Evolutionary conservation across 345 rosid species (phyloP).

Genomic region (Moricandia moricandioides): DNA sequence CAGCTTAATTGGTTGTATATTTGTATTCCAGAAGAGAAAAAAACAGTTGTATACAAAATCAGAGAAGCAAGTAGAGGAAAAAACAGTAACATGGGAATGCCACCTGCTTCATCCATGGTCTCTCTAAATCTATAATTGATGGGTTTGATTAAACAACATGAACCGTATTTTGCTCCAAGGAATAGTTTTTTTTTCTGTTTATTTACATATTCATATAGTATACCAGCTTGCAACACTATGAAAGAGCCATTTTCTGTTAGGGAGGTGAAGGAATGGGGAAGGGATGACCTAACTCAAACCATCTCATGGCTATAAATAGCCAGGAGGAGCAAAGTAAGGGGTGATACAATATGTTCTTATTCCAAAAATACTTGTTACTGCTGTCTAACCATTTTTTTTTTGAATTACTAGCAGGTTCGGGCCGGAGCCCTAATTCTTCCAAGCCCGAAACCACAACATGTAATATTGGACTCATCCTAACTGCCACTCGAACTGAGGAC

Average conservation of each 20-base stretch:
- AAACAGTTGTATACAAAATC: conserved; percentile 38
- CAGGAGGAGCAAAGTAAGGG: conserved; percentile 78
- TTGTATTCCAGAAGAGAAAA: conserved; percentile 45
- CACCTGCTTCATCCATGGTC: conserved; percentile 52
- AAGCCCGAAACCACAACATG: too few relatives aligned
- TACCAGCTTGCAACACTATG: conserved; percentile 29
- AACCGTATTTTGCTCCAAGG: not conserved
- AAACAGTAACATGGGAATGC: conserved; percentile 40
- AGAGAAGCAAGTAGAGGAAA: conserved; percentile 45
- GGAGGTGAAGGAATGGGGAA: conserved; percentile 69
- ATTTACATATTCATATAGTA: conserved; percentile 39
- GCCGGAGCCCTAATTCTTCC: too few relatives aligned
- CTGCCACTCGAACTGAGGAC: too few relatives aligned
- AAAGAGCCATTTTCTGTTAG: conserved; percentile 45
- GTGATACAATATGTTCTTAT: conserved; percentile 11
- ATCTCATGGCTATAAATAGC: conserved; percentile 75
- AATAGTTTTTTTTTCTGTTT: conserved; percentile 20
- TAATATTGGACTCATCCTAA: too few relatives aligned
- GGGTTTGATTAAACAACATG: conserved; percentile 5
- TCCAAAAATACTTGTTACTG: conserved; percentile 6
- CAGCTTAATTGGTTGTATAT: conserved; percentile 7
- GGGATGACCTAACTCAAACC: conserved; percentile 64
- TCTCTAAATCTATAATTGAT: conserved; percentile 18
- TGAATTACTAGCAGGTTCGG: too few relatives aligned
- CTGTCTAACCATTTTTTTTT: too few relatives aligned